Conservation (phyloP, 2,329 filamentous ascomycete genomes). For the Anisogramma anomala region DNA sequence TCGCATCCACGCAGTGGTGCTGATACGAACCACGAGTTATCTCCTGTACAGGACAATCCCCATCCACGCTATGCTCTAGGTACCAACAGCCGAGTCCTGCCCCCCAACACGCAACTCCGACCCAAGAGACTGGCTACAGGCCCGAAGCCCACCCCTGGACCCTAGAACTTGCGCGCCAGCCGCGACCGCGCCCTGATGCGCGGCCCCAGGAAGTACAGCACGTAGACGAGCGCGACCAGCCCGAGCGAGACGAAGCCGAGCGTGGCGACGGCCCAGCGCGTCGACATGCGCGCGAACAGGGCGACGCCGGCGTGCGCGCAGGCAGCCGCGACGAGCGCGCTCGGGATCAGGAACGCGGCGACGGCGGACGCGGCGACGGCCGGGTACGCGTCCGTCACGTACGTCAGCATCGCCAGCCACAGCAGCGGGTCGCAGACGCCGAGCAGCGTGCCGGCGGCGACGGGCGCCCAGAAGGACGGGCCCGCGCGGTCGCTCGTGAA, state of each 20-base stretch:
- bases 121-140: no score
- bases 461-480: conserved; percentile 28
- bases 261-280: conserved; percentile 30
- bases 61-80: no score
- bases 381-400: conserved; percentile 31
- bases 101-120: no score
- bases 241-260: conserved; percentile 29
- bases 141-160: no score
- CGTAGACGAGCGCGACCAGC: conserved; percentile 28
- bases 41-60: no score
- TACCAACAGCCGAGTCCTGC: no score
- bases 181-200: conserved; percentile 23
- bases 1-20: no score
- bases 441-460: conserved; percentile 28
- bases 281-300: conserved; percentile 27
- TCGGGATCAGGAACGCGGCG: conserved; percentile 31
- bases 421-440: conserved; percentile 31
- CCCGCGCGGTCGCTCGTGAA: conserved; percentile 30
- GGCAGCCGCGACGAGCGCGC: conserved; percentile 29
- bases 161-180: conserved; percentile 23
- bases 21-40: no score
- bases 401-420: conserved; percentile 32
- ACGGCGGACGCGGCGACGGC: conserved; percentile 30
- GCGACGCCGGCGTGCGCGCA: conserved; percentile 26
- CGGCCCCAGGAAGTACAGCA: conserved; percentile 29